phyloP scores from a whole-genome alignment of 305 asterid species.

The Petunia hybrid region DNA sequence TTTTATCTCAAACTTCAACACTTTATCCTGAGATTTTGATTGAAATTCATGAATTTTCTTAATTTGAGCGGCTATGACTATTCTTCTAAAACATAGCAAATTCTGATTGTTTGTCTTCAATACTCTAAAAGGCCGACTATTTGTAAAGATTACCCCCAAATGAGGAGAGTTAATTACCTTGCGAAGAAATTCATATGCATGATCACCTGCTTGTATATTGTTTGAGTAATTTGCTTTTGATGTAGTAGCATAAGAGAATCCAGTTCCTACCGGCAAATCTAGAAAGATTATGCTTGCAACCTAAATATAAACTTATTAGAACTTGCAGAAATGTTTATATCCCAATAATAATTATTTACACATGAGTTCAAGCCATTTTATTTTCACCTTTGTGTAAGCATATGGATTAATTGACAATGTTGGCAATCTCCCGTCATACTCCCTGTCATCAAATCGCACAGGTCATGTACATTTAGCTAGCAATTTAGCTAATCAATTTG shows the following conservation, averaged over 20 bases:
- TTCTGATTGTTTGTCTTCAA: no score
- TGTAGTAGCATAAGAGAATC: conserved; percentile 32
- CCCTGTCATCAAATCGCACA: background rate
- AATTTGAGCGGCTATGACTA: no score
- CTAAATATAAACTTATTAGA: background rate
- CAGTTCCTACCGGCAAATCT: conserved; percentile 33
- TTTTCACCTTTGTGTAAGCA: background rate
- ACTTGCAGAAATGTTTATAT: background rate
- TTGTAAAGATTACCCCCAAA: no score
- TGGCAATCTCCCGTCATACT: conserved; percentile 24
- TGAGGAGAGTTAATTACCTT: background rate
- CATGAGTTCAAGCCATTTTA: background rate
- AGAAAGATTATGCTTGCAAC: conserved; percentile 27
- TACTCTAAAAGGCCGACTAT: no score
- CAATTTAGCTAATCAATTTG: no score
- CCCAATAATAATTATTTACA: background rate
- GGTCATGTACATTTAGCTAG: background rate
- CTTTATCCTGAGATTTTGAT: no score
- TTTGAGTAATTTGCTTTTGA: background rate
- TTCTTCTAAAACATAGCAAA: no score
- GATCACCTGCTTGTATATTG: background rate
- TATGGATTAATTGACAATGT: background rate
- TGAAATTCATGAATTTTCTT: no score
- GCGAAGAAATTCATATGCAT: conserved; percentile 28
- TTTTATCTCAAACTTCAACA: no score